Base-by-base conservation (phyloP, 2,329 filamentous ascomycete genomes). In the Xylariaceae sp. region DNA sequence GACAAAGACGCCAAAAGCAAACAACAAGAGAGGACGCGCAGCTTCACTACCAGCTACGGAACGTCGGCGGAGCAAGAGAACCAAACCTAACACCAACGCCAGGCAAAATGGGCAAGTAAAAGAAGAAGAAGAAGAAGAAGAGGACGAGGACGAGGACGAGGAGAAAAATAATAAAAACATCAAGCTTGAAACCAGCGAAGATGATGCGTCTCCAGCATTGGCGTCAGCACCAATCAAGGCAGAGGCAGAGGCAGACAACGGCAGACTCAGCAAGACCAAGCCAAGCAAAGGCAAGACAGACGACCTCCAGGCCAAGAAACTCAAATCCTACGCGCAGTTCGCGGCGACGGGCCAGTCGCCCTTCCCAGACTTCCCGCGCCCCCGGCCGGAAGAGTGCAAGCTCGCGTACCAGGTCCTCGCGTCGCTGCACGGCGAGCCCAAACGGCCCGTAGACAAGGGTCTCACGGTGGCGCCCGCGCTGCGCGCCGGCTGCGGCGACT, bases 341-440 rank as follows among this genome's bases (percentile, higher is more conserved):
- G 71, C 62, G 1, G 50, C 44, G 60, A 68, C 41, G 3, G 53
- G 41, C 0, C 54, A 70, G 19, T 79, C 86, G 1, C 90, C 90
- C 0, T 94, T 88, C 63, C 89, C 89, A 0, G 78, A 86, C 55
- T 90, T 87, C 69, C 67, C 74, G 2, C 85, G 81, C 61, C 90
- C 90, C 0, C 91, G 87, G 0, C 71, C 82, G 0, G 80, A 83
- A 26, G 88, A 92, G 68, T 92, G 89, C 72, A 78, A 83, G 58
- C 80, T 86, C 54, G 88, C 91, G n/a, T 85, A 86, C 58, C 74
- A 76, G 3, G 80, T 92, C 23, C 82, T 95, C 0, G 79, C 85
- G 2, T 76, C 76, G 6, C 73, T 87, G 0, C 90, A 94, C 69
- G 90, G 90, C 9, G 79, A 83, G 50, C 81, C 88, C 23, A 71